Evolutionary conservation across 805 yeast species (phyloP), one percentile per base, ranked within the genome.

Genomic region (Lachancea quebecensis): DNA sequence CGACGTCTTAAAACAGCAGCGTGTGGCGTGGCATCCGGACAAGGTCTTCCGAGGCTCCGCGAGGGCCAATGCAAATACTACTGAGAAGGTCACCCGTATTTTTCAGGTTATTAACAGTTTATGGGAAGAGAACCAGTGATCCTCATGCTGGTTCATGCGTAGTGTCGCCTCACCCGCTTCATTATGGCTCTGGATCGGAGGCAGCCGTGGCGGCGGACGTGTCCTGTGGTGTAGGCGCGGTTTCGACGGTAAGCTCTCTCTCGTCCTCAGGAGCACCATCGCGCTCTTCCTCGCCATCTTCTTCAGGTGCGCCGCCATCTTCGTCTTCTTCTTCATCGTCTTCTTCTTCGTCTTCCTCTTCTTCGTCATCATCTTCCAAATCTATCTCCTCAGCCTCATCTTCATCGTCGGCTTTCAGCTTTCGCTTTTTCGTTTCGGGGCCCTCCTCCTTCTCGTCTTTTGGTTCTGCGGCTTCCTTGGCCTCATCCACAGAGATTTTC

Each of bases 401-500:
- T 15, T 21, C 34, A 6, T 42, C 52, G 2, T 38, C 50, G 1
- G 45, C 49, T 15, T 43, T 48, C 46, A 46, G 39, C 36, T 41
- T 46, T 30, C 27, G 16, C 34, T 47, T 47, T 14, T 48, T 39
- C 16, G 44, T 53, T 28, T 50, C 57, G 4, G 38, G 56, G 5
- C 47, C 55, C 2, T 41, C 55, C 4, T 54, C 62, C 5, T 46
- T 51, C 8, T 52, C 56, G 69, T 33, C 53, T 66, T n/a, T 60
- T 3, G 21, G 4, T 9, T 34, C 37, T 5, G 37, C 4, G 14
- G 12, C 70, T 2, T 64, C 75, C 8, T 66, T 75, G 6, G 65
- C 74, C 4, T 64, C 72, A 9, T 60, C 69, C 8, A 58, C 71
- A 74, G 8, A 51, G 74, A 59, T 74, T 0, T 59, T 69, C 1